phyloP scores from a whole-genome alignment of 2,329 filamentous ascomycete species.

The Cladophialophora immunda region DNA sequence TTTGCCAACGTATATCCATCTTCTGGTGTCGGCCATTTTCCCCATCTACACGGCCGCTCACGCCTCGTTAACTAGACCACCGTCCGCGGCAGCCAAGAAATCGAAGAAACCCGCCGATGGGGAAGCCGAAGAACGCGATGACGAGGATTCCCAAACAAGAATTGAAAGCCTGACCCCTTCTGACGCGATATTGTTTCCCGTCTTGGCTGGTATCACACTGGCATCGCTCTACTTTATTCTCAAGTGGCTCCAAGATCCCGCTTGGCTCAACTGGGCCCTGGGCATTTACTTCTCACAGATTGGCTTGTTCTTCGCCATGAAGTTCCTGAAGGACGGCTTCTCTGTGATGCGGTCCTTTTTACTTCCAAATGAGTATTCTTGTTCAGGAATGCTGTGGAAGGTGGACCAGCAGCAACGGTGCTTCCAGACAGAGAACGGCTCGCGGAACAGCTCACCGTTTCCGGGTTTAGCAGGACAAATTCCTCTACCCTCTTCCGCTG shows the following conservation, averaged over 20 bases:
- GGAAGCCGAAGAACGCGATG: constrained; percentile 64
- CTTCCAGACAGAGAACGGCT: constrained; percentile 41
- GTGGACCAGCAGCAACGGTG: constrained; percentile 45
- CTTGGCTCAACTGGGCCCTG: constrained; percentile 81
- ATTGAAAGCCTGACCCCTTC: constrained; percentile 75
- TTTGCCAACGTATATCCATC: constrained; percentile 66
- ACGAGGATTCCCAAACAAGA: constrained; percentile 61
- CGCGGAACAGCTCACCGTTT: constrained; percentile 55
- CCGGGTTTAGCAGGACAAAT: constrained; percentile 60
- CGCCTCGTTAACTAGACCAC: constrained; percentile 82
- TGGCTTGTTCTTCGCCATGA: constrained; percentile 78
- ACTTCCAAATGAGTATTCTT: constrained; percentile 76
- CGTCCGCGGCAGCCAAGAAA: constrained; percentile 73
- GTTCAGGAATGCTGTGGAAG: constrained; percentile 60
- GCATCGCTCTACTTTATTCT: constrained; percentile 85
- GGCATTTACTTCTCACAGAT: constrained; percentile 83
- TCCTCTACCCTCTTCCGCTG: constrained; percentile 51
- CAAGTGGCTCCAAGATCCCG: constrained; percentile 84
- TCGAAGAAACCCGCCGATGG: constrained; percentile 50
- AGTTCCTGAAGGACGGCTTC: constrained; percentile 76
- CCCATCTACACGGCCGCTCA: constrained; percentile 87
- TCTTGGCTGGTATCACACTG: constrained; percentile 77
- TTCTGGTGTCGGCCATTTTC: constrained; percentile 74
- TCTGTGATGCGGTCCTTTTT: constrained; percentile 71
- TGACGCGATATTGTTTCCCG: constrained; percentile 85